Evolutionary conservation across 805 yeast species (phyloP), one percentile per base, ranked within the genome.

Genomic region (Saccharomycopsis sp.): DNA sequence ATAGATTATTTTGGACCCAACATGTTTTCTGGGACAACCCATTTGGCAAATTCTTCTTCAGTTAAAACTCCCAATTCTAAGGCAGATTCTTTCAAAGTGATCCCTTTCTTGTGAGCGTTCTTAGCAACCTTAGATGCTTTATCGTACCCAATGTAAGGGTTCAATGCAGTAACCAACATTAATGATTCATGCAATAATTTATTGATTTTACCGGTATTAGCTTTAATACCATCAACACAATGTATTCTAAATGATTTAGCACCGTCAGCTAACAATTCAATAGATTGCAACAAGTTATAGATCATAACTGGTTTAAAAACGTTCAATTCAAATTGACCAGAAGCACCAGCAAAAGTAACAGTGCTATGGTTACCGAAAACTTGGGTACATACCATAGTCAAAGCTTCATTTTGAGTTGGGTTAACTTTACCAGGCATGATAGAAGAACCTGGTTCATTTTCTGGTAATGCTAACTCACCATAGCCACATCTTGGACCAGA

Each of bases 361-460:
- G 96, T 79, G 37, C 96, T 68, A 68, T 93, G 81, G 80, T 93
- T 93, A 65, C 98, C 98, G 63, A 93, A 87, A 22, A 93, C 97
- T 74, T 93, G 98, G 53, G 93, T 78, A 63, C 96, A 88, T 51
- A 90, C 96, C 95, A 93, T 94, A 53, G 97, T 93, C 64, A 93
- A 71, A 44, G 98, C 98, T 75, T 93, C 98, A 67, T 89, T 89
- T 74, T 93, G 98, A 46, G 98, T 93, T 54, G 98, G 98, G 77
- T 93, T 93, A 53, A 93, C 97, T 72, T 93, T 93, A 64, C 98
- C 98, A 43, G 98, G 98, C 98, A 93, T 93, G 67, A 93, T 93
- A 23, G 97, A 88, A 49, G 97, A 87, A 61, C 98, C 98, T 47
- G 98, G 98, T 72, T 93, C 98, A 68, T 93, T 93, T 72, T 90